Conservation (phyloP, 768 basidiomycete species). For the Tylopilus cervinicoccineus region DNA sequence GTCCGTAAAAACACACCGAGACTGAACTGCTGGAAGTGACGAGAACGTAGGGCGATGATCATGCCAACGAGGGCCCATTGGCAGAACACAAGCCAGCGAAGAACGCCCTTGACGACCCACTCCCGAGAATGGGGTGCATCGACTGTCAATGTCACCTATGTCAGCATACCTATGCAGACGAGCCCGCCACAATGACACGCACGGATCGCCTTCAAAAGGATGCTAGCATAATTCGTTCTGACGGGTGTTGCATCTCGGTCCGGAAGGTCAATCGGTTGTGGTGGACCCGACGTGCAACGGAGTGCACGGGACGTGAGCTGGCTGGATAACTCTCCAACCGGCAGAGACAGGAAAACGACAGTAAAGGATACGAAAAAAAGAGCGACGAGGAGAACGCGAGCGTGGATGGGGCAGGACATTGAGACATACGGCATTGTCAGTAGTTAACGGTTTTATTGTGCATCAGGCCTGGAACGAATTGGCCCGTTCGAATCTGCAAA, state of each 20-base stretch:
- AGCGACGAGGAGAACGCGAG: conserved; percentile 14
- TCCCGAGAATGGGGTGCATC: conserved; percentile 17
- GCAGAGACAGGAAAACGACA: conserved; percentile 9
- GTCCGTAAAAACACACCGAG: conserved; percentile 5
- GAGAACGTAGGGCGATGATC: neutral
- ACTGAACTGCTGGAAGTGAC: neutral
- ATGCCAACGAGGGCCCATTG: conserved; percentile 5
- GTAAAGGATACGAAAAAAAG: conserved; percentile 11
- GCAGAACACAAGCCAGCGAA: conserved; percentile 8
- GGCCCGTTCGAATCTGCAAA: too few species aligned
- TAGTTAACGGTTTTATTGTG: too few species aligned
- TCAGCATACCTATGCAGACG: neutral
- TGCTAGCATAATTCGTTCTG: neutral
- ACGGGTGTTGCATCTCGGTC: neutral
- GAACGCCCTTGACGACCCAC: conserved; percentile 7
- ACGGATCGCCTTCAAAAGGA: conserved; percentile 16
- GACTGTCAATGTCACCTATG: neutral
- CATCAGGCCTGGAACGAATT: too few species aligned
- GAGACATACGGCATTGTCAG: neutral
- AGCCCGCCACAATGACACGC: neutral
- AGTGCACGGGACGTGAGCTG: neutral
- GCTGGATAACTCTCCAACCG: conserved; percentile 1
- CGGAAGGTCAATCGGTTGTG: neutral
- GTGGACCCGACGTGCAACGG: too few species aligned
- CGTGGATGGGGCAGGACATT: conserved; percentile 8